Conservation (phyloP, 2,329 filamentous ascomycete genomes). For the Trichoderma semiorbis region DNA sequence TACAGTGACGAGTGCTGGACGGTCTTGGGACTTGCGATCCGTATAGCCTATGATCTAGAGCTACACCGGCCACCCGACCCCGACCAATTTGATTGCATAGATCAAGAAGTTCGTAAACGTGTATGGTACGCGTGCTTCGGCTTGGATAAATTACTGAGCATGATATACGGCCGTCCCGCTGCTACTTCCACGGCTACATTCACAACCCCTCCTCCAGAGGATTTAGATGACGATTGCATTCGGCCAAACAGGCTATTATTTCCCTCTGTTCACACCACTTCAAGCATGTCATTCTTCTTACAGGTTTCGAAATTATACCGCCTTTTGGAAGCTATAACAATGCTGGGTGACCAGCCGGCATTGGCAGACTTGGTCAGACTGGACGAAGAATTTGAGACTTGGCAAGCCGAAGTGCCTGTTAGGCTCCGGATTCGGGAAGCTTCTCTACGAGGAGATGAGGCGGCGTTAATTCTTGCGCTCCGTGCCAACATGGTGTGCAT, state of each 20-base stretch:
- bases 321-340: not conserved
- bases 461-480: not conserved
- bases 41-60: conserved; percentile 5
- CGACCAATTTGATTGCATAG: not conserved
- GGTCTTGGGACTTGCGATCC: not conserved
- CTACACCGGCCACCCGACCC: not conserved
- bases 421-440: not conserved
- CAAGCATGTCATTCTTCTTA: conserved; percentile 7
- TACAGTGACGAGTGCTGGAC: conserved; percentile 13
- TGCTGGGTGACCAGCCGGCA: not conserved
- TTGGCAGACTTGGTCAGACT: conserved; percentile 3
- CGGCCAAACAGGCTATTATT: not conserved
- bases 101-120: conserved; percentile 7
- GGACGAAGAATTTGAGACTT: conserved; percentile 4
- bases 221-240: conserved; percentile 11
- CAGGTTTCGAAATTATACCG: conserved; percentile 8
- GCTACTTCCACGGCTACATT: not conserved
- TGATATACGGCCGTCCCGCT: conserved; percentile 13
- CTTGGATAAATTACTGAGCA: conserved; percentile 9
- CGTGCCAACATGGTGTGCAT: conserved; percentile 13
- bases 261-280: not conserved
- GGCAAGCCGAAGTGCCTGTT: not conserved
- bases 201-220: conserved; percentile 5
- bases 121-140: conserved; percentile 13
- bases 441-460: not conserved